Percentiles rank a stretch among this genome's conserved stretches.
These are phyloP conservation scores for Neospora caninum DNA, from an alignment of 169 alveolate species.

Conservation along the genomic window DNA sequence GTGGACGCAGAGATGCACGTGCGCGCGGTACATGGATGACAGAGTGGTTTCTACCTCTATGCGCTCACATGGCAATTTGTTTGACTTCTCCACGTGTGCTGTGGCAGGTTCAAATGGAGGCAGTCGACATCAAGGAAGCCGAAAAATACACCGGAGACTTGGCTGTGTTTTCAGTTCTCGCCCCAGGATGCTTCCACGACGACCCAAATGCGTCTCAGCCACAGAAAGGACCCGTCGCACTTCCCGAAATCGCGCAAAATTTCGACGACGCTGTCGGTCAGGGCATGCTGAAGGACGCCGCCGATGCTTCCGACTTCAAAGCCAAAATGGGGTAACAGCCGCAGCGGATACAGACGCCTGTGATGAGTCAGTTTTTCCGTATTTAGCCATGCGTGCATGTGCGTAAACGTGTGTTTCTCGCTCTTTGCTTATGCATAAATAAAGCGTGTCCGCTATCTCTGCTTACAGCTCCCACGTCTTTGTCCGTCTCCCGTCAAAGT, in stretches of 20 bases:
- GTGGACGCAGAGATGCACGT: too few species aligned
- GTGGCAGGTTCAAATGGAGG: neutral
- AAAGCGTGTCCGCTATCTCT: neutral
- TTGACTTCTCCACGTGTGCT: neutral
- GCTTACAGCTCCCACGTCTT: neutral
- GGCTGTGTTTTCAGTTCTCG: constrained; percentile 8
- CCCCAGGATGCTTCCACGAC: constrained; percentile 21
- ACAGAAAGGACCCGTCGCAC: neutral
- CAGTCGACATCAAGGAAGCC: neutral
- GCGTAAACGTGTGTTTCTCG: neutral
- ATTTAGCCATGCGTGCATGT: neutral
- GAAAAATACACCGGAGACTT: neutral
- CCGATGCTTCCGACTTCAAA: neutral
- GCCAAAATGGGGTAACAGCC: neutral
- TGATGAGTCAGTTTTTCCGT: neutral
- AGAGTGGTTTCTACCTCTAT: too few species aligned
- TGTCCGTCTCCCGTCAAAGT: constrained; percentile 2
- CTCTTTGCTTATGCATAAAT: neutral
- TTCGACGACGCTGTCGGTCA: constrained; percentile 7
- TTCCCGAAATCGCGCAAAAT: neutral
- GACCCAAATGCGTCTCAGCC: neutral
- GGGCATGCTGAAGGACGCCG: constrained; percentile 32
- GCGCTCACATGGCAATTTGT: too few species aligned
- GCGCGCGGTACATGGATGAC: too few species aligned
- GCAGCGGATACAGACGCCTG: neutral